These are phyloP conservation scores for Sphaerostilbella broomeana DNA, from an alignment of 2,329 filamentous ascomycete species.

Conservation along the genomic window DNA sequence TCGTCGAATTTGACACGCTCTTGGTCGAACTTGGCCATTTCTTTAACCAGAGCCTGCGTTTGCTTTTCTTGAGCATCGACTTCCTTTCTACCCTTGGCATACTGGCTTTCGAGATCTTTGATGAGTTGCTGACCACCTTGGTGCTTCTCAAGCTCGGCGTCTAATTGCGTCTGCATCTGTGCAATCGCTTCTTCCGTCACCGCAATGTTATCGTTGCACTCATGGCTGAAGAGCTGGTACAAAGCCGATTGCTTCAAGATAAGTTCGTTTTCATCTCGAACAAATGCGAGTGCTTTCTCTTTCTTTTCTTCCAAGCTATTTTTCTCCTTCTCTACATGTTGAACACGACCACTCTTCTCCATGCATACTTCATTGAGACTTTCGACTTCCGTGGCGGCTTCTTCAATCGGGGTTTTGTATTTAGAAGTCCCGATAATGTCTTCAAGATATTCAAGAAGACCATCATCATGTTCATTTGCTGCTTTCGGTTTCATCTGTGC, in stretches of 20 bases:
- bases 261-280: conserved; percentile 90
- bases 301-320: conserved; percentile 92
- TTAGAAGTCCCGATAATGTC: conserved; percentile 99
- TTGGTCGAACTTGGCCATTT: conserved; percentile 89
- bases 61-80: conserved; percentile 78
- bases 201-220: conserved; percentile 80
- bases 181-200: conserved; percentile 84
- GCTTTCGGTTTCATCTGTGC: conserved; percentile 99
- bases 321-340: conserved; percentile 97
- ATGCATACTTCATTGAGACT: conserved; percentile 88
- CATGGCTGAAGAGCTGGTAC: conserved; percentile 85
- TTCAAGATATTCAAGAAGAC: conserved; percentile 90
- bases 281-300: conserved; percentile 81
- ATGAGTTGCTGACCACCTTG: conserved; percentile 84
- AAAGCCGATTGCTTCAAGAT: conserved; percentile 82
- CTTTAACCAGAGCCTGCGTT: conserved; percentile 71
- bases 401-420: conserved; percentile 95
- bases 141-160: conserved; percentile 85
- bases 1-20: conserved; percentile 97
- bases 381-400: conserved; percentile 84
- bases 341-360: conserved; percentile 91
- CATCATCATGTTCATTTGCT: conserved; percentile 89
- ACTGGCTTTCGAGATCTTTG: conserved; percentile 79
- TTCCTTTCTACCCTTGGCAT: conserved; percentile 75
- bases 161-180: conserved; percentile 83